Base-by-base conservation (phyloP, 805 yeast species). In the Candida tibetensis region DNA sequence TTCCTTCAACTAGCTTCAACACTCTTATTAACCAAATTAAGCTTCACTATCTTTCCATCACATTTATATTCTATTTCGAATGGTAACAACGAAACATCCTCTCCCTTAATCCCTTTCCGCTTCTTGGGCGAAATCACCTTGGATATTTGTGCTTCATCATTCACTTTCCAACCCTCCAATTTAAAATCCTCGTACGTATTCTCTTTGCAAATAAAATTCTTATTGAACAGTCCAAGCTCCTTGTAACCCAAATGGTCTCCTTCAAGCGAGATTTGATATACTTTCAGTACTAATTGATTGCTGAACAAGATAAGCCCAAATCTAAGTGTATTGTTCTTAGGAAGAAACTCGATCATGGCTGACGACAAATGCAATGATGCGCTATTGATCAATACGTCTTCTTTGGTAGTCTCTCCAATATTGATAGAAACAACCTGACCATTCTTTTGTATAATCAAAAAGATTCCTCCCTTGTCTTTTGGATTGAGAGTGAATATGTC, bases 191-290 rank as follows among this genome's bases (percentile, higher is more conserved):
- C 34, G 22, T 30, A 17, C 25, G 27, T 13, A 1, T 23, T 17
- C 18, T 34, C 22, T 26, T 40, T 37, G 26, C 26, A 22, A 15
- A 43, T 31, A 19, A 40, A 43, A 13, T 30, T 21, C 13, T 31
- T 34, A 14, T 39, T 40, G 37, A 39, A 43, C 23, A 17, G 17
- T n/a, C 38, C 42, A n/a, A 43, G 19, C 38, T 43, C 47, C 28
- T 42, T 37, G 14, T 23, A 12, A 16, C 30, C 35, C 14, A 30
- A 32, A 13, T 23, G 18, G 5, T 27, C 30, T 13, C 14, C 27
- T 29, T 16, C 39, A 19, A 22, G 15, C 37, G 12, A 25, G 15
- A 25, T 27, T 19, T 37, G 40, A 13, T 19, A 27, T 28, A 43
- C 42, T 27, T 18, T 34, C 29, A 37, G 36, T 18, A 23, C 25